Evolutionary conservation across 257 asterid genomes (phyloP).

Genomic region (Scutellaria baicalensis): DNA sequence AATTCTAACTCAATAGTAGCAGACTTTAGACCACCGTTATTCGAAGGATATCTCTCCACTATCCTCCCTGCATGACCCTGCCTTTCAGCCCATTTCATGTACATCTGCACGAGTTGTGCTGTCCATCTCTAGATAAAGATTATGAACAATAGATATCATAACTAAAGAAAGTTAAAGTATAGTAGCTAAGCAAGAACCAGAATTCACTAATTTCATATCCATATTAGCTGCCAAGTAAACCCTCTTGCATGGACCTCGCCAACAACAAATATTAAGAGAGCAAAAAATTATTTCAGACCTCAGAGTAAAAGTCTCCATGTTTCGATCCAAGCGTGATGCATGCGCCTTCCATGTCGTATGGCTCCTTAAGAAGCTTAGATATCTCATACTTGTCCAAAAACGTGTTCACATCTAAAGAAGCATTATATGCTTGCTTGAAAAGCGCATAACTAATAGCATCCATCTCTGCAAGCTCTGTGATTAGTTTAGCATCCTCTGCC

Average conservation of each 20-base stretch:
- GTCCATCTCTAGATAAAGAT: constrained; percentile 54
- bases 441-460: constrained; percentile 60
- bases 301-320: constrained; percentile 37
- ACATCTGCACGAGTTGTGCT: constrained; percentile 50
- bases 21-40: constrained; percentile 36
- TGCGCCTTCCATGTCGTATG: constrained; percentile 78
- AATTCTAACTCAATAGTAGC: constrained; percentile 67
- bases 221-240: background rate
- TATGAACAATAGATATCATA: background rate
- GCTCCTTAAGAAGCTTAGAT: constrained; percentile 68
- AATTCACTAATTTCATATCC: background rate
- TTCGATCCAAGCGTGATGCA: constrained; percentile 61
- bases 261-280: background rate
- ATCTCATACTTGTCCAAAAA: constrained; percentile 59
- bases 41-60: constrained; percentile 46
- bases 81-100: constrained; percentile 77
- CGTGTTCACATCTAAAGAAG: constrained; percentile 59
- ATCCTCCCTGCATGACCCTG: constrained; percentile 61
- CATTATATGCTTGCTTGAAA: constrained; percentile 68
- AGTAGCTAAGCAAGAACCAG: background rate
- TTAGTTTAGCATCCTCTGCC: constrained; percentile 90
- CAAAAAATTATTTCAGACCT: constrained; percentile 22
- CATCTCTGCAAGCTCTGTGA: constrained; percentile 70
- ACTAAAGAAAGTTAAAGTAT: background rate
- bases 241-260: background rate